Percentiles rank a stretch among this genome's conserved stretches.
phyloP scores from a whole-genome alignment of 2,329 filamentous ascomycete species.

The Zasmidium angulare region DNA sequence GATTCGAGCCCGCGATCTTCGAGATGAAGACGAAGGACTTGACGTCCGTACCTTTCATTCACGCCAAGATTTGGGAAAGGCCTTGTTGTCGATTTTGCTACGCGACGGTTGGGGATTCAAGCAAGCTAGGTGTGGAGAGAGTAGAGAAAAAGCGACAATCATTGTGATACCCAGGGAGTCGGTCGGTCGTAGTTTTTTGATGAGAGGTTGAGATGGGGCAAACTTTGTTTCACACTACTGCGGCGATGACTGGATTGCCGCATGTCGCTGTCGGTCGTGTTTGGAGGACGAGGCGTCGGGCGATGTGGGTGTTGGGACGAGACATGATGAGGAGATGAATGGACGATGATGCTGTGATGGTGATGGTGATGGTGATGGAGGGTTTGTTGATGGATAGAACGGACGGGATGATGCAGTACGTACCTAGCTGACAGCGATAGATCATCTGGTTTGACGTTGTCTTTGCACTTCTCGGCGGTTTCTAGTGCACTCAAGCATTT shows the following conservation, averaged over 20 bases:
- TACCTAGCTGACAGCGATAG: not conserved
- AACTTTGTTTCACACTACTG: too few species aligned
- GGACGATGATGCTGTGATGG: not conserved
- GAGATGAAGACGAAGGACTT: too few species aligned
- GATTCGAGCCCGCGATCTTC: not conserved
- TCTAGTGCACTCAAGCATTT: not conserved
- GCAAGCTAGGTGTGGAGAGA: not conserved
- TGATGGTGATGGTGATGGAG: too few species aligned
- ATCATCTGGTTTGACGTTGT: not conserved
- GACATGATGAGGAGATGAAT: not conserved
- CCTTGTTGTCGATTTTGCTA: not conserved
- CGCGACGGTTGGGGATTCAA: not conserved
- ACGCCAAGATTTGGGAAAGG: not conserved
- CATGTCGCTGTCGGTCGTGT: not conserved
- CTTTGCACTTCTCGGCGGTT: not conserved
- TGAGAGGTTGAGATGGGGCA: not conserved
- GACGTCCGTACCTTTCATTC: not conserved
- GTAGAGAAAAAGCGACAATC: not conserved
- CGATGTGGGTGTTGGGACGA: not conserved
- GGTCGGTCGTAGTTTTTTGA: not conserved
- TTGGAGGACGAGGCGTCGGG: not conserved
- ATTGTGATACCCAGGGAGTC: slow-evolving; percentile 3
- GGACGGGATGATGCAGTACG: too few species aligned
- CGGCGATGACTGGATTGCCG: too few species aligned
- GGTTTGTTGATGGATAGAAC: not conserved